Conservation (phyloP, 768 basidiomycete genomes). For the Leccinum truebloodii region DNA sequence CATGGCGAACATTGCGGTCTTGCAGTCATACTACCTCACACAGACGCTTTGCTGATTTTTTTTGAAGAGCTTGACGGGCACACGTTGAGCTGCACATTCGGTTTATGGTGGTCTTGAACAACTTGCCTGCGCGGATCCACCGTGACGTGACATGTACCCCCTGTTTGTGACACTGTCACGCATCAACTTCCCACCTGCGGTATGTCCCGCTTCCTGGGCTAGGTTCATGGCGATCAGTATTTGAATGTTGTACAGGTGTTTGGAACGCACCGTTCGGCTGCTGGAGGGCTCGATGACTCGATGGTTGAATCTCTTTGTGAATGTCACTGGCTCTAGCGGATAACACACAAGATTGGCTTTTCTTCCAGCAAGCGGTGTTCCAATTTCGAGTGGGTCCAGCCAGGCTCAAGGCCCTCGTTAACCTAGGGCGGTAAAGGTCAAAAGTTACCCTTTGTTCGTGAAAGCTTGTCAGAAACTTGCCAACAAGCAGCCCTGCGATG, state of each 20-base stretch:
- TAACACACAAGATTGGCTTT: neutral
- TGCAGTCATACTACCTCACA: slow-evolving; percentile 28
- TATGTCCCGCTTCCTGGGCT: neutral
- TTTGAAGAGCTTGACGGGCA: slow-evolving; percentile 28
- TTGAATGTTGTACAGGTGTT: neutral
- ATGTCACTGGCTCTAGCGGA: neutral
- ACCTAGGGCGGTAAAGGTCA: neutral
- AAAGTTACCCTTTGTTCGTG: slow-evolving; percentile 9
- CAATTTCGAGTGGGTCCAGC: slow-evolving; percentile 15
- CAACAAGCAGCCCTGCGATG: neutral
- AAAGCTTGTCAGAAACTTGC: neutral
- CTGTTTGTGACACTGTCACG: slow-evolving; percentile 33
- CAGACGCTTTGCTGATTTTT: slow-evolving; percentile 22
- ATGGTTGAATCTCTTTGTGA: neutral
- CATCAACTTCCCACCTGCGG: neutral
- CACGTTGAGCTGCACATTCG: slow-evolving; percentile 31
- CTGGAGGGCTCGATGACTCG: neutral
- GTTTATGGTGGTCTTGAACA: slow-evolving; percentile 28
- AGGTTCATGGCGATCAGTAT: slow-evolving; percentile 1
- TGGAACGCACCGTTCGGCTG: slow-evolving; percentile 7
- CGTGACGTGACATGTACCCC: slow-evolving; percentile 32
- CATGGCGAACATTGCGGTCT: slow-evolving; percentile 8
- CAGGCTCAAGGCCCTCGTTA: neutral
- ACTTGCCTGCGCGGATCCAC: slow-evolving; percentile 28
- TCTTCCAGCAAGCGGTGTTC: slow-evolving; percentile 11